Conservation (phyloP, 805 yeast species). For the Starmerella apis region DNA sequence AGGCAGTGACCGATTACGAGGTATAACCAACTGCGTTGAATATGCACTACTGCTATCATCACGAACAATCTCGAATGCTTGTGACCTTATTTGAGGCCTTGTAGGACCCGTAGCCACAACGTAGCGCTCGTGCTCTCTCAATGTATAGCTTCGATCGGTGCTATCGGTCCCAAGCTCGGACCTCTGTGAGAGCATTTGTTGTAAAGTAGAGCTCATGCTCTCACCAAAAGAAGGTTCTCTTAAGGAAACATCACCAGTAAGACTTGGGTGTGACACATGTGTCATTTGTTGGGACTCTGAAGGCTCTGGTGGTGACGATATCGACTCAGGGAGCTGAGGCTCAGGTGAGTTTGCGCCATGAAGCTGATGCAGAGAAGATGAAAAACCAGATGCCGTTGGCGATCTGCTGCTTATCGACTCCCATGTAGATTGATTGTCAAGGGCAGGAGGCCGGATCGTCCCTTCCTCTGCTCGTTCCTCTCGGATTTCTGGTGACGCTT, state of each 20-base stretch:
- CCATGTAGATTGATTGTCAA: constrained; percentile 3
- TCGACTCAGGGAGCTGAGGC: background rate
- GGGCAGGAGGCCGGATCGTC: background rate
- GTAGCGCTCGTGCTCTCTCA: constrained; percentile 20
- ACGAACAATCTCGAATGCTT: constrained; percentile 15
- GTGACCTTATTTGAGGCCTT: constrained; percentile 7
- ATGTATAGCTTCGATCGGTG: constrained; percentile 10
- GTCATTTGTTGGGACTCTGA: no score
- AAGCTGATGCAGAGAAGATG: background rate
- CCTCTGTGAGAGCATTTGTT: constrained; percentile 9
- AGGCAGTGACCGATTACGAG: constrained; percentile 11
- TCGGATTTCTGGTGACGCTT: background rate
- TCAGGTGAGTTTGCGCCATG: background rate
- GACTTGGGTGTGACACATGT: no score
- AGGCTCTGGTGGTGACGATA: background rate
- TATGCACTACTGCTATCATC: constrained; percentile 1
- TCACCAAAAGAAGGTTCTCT: constrained; percentile 20
- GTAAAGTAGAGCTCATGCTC: constrained; percentile 18
- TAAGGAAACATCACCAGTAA: constrained; percentile 11
- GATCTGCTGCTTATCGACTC: background rate
- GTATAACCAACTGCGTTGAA: constrained; percentile 4
- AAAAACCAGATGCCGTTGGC: background rate
- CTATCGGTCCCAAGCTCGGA: background rate
- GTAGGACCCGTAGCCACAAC: constrained; percentile 22
- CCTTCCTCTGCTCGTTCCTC: background rate